Evolutionary conservation across 1,284 basidiomycete species (phyloP), one percentile per base, ranked within the genome.

Genomic region (Cutaneotrichosporon dermatis): DNA sequence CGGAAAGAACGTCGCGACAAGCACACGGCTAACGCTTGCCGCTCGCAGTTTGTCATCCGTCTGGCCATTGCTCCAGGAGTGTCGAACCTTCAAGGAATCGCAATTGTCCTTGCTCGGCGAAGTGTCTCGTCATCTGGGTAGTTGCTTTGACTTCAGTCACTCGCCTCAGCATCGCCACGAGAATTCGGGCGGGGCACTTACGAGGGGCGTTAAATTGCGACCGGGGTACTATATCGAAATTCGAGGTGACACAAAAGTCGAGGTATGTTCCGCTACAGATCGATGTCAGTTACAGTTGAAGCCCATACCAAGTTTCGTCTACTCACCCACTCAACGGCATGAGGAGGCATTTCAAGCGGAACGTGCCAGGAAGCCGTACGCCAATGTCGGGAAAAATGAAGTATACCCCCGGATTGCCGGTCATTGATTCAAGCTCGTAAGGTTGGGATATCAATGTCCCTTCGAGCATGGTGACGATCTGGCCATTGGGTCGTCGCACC

Each of bases 351-450:
- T 85, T 84, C 49, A 95, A 80, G 66, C 86, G 83, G 77, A 88
- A 95, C 12, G 82, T 83, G 12, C 92, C 92, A 36, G 83, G 80
- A 79, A 83, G 84, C 11, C 89, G 83, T 57, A 95, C 84, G 71
- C 89, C 90, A 66, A 91, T 88, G 74, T 95, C 92, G 7, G 92
- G 87, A 71, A 94, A 95, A 54, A 92, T 79, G 71, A 95, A 93
- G 76, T 89, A 93, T 40, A 89, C 80, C 7, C 89, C 89, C 65
- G 83, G 80, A 41, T 86, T 84, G 45, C 89, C 89, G 72, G 88
- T 85, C 44, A 86, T 81, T 71, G 92, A 88, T 63, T 87, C 83
- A 69, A 92, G 80, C 55, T 87, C 83, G 48, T 90, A 85, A 1
- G 89, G 84, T 0, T 87, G 87, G 11, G 91, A 86, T 35, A 93